A percentile compares a stretch with the other conserved stretches of the same genome.
Evolutionary conservation across 768 basidiomycete species (phyloP).

Genomic region (Tricholoma furcatifolium): DNA sequence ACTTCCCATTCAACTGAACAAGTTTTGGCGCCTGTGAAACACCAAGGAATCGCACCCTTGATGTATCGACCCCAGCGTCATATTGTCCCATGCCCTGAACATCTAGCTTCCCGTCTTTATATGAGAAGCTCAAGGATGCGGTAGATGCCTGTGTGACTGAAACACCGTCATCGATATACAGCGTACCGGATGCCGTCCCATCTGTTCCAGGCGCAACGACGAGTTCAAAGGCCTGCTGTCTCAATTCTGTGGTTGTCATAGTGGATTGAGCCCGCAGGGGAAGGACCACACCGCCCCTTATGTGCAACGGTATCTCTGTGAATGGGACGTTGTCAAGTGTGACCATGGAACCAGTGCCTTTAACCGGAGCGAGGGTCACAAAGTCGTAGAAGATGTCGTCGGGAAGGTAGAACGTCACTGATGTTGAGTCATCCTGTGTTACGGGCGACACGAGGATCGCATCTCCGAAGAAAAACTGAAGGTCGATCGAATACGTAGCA

Average conservation of each 20-base stretch:
- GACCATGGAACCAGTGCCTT: slow-evolving; percentile 45
- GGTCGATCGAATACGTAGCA: slow-evolving; percentile 57
- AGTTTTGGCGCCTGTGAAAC: slow-evolving; percentile 27
- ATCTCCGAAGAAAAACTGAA: slow-evolving; percentile 69
- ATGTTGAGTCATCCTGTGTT: slow-evolving; percentile 56
- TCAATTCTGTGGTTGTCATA: slow-evolving; percentile 60
- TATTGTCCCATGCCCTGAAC: slow-evolving; percentile 39
- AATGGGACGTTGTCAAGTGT: slow-evolving; percentile 47
- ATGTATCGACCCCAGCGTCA: slow-evolving; percentile 33
- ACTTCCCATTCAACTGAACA: too few species aligned
- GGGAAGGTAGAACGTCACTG: slow-evolving; percentile 62
- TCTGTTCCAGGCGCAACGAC: slow-evolving; percentile 56
- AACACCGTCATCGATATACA: slow-evolving; percentile 69
- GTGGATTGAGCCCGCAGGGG: slow-evolving; percentile 54
- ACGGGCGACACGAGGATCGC: slow-evolving; percentile 71
- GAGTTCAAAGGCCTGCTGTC: slow-evolving; percentile 57
- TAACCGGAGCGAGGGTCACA: slow-evolving; percentile 43
- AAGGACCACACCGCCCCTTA: slow-evolving; percentile 57
- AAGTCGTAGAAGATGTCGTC: slow-evolving; percentile 69
- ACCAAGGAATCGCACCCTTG: slow-evolving; percentile 37
- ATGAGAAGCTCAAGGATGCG: slow-evolving; percentile 35
- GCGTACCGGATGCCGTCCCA: slow-evolving; percentile 49
- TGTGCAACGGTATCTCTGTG: slow-evolving; percentile 61
- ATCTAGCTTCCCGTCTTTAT: slow-evolving; percentile 25
- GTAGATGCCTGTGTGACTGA: slow-evolving; percentile 34